phyloP scores from a whole-genome alignment of 2,329 filamentous ascomycete genomes.

The Alternaria gansuensis region DNA sequence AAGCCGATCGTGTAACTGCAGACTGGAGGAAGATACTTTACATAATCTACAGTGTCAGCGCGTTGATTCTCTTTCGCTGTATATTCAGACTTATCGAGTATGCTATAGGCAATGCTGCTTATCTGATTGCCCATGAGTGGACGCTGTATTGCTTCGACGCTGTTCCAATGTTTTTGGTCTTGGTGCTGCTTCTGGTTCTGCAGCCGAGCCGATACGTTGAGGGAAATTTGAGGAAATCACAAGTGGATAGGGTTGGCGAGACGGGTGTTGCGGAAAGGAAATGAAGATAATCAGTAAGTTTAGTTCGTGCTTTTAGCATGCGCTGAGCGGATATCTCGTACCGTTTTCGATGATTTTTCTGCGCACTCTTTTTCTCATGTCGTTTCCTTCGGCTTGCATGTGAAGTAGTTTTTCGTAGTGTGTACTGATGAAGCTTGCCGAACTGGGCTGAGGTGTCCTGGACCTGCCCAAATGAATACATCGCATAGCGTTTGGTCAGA shows the following conservation, averaged over 20 bases:
- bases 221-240: neutral
- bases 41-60: conserved; percentile 58
- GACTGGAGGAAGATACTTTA: conserved; percentile 42
- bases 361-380: neutral
- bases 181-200: conserved; percentile 51
- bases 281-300: neutral
- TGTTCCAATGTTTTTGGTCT: conserved; percentile 55
- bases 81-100: conserved; percentile 64
- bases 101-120: conserved; percentile 57
- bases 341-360: neutral
- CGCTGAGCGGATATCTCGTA: neutral
- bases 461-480: neutral
- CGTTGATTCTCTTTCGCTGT: conserved; percentile 61
- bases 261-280: neutral
- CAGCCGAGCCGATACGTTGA: conserved; percentile 35
- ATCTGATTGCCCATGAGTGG: conserved; percentile 57
- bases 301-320: neutral
- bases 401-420: neutral
- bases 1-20: conserved; percentile 1
- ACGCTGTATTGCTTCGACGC: conserved; percentile 61
- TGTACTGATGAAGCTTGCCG: neutral
- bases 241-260: neutral
- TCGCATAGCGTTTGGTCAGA: neutral
- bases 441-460: neutral
- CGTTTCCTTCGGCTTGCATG: neutral